Evolutionary conservation across 1,284 basidiomycete genomes (phyloP), one percentile per base, ranked within the genome.

Genomic region (Ganoderma lingzhi): DNA sequence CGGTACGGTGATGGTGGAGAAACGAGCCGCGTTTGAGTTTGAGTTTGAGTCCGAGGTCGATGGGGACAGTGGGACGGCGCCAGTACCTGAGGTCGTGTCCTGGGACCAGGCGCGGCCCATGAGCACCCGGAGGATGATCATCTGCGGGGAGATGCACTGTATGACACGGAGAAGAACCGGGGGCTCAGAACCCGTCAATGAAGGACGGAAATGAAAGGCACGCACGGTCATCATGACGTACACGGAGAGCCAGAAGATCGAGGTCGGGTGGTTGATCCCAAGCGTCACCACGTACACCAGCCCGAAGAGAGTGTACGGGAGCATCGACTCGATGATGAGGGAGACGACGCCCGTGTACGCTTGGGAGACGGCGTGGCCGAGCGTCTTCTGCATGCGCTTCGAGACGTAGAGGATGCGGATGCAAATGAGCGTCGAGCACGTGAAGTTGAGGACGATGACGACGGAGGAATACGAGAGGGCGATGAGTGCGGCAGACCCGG

Each of bases 211-310:
- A 53, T 28, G 48, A 30, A 53, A 53, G 48, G 12, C 23, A 53
- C 73, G 23, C 28, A 74, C 73, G n/a, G 73, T 72, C 64, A 69
- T 69, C 73, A 74, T 72, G 42, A 69, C 67, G 45, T 74, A 70
- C 8, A 72, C 61, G 1, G 69, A 69, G 19, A 70, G 63, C 61
- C 69, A 72, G 32, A 72, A 51, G 6, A 70, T 67, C 6, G 64
- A 61, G 2, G 61, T 67, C 19, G 56, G 65, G 60, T 69, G 70
- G 51, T 70, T 62, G 3, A 71, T 8, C 9, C 65, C 73, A n/a
- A 70, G 60, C 6, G 70, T 60, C 1, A 73, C 67, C 9, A 71
- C 63, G 39, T 73, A 70, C 37, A 63, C 71, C 15, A 73, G 64
- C 1, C 69, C 69, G 32, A 63, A 67, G 6, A 73, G 63, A 39